Base-by-base conservation (phyloP, 1,139 yeast genomes). In the Wickerhamiella infanticola region DNA sequence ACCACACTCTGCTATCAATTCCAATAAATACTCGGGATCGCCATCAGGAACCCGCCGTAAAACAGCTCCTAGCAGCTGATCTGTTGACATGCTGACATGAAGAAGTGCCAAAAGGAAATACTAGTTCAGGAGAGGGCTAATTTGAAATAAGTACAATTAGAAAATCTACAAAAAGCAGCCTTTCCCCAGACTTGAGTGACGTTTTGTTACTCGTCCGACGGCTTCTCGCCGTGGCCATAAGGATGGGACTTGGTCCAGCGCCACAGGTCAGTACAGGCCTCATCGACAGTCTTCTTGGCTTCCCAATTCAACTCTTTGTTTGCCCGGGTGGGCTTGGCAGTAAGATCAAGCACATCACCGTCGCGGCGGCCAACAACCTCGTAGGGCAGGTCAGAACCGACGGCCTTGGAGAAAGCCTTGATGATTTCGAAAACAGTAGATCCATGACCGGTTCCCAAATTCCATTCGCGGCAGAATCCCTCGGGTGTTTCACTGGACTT, bases 361-460 rank as follows among this genome's bases (percentile, higher is more conserved):
- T 68, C 76, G 53, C 93, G 73, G 62, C 90, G 75, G 4, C 73
- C 77, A 35, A 67, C 74, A 23, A 81, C 69, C 55, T 77, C 80
- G 58, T 72, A 77, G 3, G 88, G 83, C 46, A 81, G 69, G 41
- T 74, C 70, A 47, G 70, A 66, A 41, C 86, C 86, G n/a, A 77
- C 79, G 8, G 82, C 83, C 49, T 69, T 70, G 59, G 76, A 70
- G 61, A 82, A 82, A 2, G 84, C 80, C 49, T 72, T 59, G 57
- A 77, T 73, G 44, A 82, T 80, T 54, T 83, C 88, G 47, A 81
- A 68, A 5, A 82, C 94, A 2, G 93, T 81, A 6, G 81, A 70
- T 4, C 94, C 94, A 40, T 69, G 73, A 42, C 94, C 94, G 25
- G 90, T 77, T 41, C 94, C 94, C 51, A 82, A 71, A 59, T 83